Percentiles rank a stretch among this genome's conserved stretches.
Conservation (phyloP, 2,329 filamentous ascomycete species). For the Hymenotorrendiella dingleyae region DNA sequence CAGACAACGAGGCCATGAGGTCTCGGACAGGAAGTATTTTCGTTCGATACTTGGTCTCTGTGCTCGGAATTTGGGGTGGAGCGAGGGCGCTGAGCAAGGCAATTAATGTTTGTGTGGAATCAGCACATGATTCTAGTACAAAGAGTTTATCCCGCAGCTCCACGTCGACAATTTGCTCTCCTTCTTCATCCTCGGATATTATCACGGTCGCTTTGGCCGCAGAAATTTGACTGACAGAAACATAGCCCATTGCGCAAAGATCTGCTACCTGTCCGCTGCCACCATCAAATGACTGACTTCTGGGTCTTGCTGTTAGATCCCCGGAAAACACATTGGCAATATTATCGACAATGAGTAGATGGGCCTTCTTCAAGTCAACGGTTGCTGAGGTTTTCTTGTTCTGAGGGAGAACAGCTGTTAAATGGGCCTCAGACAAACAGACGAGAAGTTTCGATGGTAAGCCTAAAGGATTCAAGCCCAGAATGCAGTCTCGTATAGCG, state of each 20-base stretch:
- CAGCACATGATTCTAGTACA: slow-evolving; percentile 89
- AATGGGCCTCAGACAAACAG: slow-evolving; percentile 69
- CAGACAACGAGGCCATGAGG: slow-evolving; percentile 83
- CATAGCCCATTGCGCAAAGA: slow-evolving; percentile 65
- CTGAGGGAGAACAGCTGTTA: slow-evolving; percentile 62
- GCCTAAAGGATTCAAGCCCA: slow-evolving; percentile 79
- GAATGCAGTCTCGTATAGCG: slow-evolving; percentile 70
- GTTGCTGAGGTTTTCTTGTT: slow-evolving; percentile 57
- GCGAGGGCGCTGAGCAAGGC: slow-evolving; percentile 71
- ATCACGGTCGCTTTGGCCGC: slow-evolving; percentile 66
- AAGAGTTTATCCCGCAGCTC: slow-evolving; percentile 81
- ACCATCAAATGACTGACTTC: slow-evolving; percentile 28
- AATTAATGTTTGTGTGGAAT: slow-evolving; percentile 91
- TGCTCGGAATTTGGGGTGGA: slow-evolving; percentile 77
- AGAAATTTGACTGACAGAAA: slow-evolving; percentile 81
- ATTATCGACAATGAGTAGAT: slow-evolving; percentile 78
- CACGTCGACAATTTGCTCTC: slow-evolving; percentile 65
- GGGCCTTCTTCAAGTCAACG: slow-evolving; percentile 71
- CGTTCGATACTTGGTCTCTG: slow-evolving; percentile 79
- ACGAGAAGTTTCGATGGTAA: slow-evolving; percentile 70
- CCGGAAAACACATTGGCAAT: slow-evolving; percentile 38
- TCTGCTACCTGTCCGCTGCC: slow-evolving; percentile 44
- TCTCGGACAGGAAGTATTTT: slow-evolving; percentile 81
- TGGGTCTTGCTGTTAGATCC: slow-evolving; percentile 9
- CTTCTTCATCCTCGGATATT: slow-evolving; percentile 48